These are phyloP conservation scores for Meripilus lineatus DNA, from an alignment of 1,284 basidiomycete genomes.

Conservation along the genomic window DNA sequence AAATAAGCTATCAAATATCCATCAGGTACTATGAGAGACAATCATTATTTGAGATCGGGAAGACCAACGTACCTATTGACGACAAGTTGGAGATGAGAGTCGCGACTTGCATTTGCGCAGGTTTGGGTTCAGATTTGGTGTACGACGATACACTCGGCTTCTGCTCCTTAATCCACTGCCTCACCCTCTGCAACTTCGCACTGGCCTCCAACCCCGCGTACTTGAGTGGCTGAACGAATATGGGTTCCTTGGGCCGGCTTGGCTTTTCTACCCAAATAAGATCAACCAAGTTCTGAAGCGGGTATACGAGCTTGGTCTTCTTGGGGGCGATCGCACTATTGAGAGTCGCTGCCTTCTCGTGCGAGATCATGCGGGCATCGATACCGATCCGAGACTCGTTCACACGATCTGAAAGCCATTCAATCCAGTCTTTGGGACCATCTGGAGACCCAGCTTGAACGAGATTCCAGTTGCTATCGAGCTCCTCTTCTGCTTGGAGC, in stretches of 20 bases:
- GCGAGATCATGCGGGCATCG: constrained; percentile 84
- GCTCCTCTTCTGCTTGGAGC: constrained; percentile 75
- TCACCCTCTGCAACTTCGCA: constrained; percentile 53
- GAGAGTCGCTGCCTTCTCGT: constrained; percentile 62
- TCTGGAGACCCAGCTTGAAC: constrained; percentile 59
- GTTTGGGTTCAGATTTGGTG: constrained; percentile 43
- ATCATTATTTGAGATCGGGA: constrained; percentile 8
- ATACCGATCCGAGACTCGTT: constrained; percentile 69
- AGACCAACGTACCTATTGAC: constrained; percentile 48
- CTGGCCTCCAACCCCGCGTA: constrained; percentile 64
- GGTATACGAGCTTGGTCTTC: constrained; percentile 61
- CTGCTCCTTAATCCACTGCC: constrained; percentile 59
- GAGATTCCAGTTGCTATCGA: constrained; percentile 77
- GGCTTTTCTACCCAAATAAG: constrained; percentile 78
- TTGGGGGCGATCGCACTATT: constrained; percentile 48
- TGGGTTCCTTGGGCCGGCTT: constrained; percentile 56
- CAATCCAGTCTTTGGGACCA: constrained; percentile 71
- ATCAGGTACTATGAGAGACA: constrained; percentile 3
- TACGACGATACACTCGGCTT: constrained; percentile 58
- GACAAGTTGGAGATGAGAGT: constrained; percentile 60
- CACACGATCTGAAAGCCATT: constrained; percentile 63
- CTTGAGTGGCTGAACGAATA: constrained; percentile 73
- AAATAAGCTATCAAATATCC: constrained; percentile 54
- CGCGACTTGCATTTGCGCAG: constrained; percentile 58
- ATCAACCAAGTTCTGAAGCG: constrained; percentile 84